Conservation (phyloP, 495 filamentous ascomycete species). For the Daldinia caldariorum region DNA sequence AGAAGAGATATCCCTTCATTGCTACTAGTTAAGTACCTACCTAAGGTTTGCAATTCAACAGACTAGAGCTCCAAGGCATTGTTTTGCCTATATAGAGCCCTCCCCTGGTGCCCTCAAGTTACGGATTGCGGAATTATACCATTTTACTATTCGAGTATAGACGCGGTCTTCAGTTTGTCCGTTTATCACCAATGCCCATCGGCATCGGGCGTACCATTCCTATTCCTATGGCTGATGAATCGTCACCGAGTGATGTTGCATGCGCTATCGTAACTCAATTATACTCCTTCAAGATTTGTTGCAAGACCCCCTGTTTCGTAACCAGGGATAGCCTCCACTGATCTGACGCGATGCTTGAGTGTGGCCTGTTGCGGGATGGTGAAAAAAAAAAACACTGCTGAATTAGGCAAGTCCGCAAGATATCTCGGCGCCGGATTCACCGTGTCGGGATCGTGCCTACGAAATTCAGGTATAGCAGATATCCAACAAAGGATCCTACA, state of each 20-base stretch:
- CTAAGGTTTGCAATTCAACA: no score
- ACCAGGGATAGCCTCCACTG: neutral
- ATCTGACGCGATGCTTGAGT: neutral
- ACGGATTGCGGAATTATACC: no score
- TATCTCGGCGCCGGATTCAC: neutral
- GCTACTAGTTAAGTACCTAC: no score
- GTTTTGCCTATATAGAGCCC: no score
- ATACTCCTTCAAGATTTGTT: neutral
- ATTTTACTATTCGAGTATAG: conserved; percentile 18
- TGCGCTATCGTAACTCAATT: neutral
- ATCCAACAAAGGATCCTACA: neutral
- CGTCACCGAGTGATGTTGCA: neutral
- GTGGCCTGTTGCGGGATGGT: neutral
- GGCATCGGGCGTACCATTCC: neutral
- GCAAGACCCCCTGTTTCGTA: neutral
- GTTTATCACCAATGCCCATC: conserved; percentile 9
- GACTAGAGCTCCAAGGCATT: no score
- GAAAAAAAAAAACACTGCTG: neutral
- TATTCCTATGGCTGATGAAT: neutral
- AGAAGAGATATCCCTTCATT: no score
- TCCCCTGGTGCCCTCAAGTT: no score
- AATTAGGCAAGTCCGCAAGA: conserved; percentile 1
- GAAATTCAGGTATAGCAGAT: neutral
- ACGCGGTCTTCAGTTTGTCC: conserved; percentile 14
- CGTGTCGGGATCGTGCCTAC: neutral